Evolutionary conservation across 352 stramenopile species (phyloP).

Genomic region (Pythium dissotocum): DNA sequence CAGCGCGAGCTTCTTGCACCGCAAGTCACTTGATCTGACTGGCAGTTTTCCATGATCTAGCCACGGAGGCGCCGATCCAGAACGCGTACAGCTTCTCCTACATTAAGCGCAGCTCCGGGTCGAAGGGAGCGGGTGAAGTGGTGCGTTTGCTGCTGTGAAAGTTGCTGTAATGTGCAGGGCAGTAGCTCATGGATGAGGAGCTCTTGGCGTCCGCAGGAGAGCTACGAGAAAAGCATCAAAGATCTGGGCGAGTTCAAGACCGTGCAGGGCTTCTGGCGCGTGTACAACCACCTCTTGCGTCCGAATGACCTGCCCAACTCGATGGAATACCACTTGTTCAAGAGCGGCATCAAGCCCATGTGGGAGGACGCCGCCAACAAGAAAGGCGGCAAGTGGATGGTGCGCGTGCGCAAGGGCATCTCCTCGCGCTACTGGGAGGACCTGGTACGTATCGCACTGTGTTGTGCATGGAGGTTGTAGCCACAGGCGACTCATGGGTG

Average conservation of each 20-base stretch:
- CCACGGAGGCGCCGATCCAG: slow-evolving; percentile 72
- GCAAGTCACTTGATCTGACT: background rate
- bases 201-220: slow-evolving; percentile 49
- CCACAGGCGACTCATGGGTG: background rate
- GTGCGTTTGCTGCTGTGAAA: slow-evolving; percentile 11
- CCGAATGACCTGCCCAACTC: slow-evolving; percentile 90
- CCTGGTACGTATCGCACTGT: slow-evolving; percentile 44
- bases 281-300: slow-evolving; percentile 93
- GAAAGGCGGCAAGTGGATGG: slow-evolving; percentile 92
- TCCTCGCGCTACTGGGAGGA: slow-evolving; percentile 92
- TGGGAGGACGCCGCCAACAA: slow-evolving; percentile 93
- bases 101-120: slow-evolving; percentile 85
- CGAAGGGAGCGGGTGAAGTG: slow-evolving; percentile 65
- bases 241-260: slow-evolving; percentile 92
- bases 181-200: background rate
- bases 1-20: background rate
- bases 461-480: background rate
- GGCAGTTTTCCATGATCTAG: background rate
- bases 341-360: slow-evolving; percentile 93
- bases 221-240: slow-evolving; percentile 95
- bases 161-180: background rate
- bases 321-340: slow-evolving; percentile 94
- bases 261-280: slow-evolving; percentile 92
- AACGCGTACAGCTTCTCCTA: slow-evolving; percentile 91
- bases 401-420: slow-evolving; percentile 92